Evolutionary conservation across 192 early-diverging fungal genomes (phyloP), one percentile per base, ranked within the genome.

Genomic region (Entomortierella chlamydospora): DNA sequence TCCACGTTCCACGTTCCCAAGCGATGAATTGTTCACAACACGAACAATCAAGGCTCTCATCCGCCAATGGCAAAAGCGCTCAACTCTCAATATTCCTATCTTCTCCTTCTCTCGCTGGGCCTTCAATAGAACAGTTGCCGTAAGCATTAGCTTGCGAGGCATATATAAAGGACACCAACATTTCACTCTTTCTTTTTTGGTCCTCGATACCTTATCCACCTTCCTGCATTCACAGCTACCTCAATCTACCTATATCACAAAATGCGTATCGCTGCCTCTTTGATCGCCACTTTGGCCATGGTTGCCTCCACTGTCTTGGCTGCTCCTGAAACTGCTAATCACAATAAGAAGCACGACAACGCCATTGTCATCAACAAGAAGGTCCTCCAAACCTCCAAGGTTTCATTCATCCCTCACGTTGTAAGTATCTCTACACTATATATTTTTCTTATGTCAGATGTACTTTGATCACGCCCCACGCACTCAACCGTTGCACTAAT

Each of bases 401-500:
- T 90, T 1, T 84, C 87, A 12, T 88, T 86, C 58, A 49, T 54
- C 34, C 83, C 77, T 61, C 86, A 90, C 70, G 61, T 62, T 22
- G 66, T 78, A 78, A n/a, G 31, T 37, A 10, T 10, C 10, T 37
- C 34, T 37, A 37, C 34, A 37, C 10, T 37, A 7, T 37, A 7
- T 37, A 7, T 37, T 37, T 37, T 37, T 37, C 34, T 37, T 37
- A 7, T 37, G 4, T n/a, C n/a, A n/a, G n/a, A n/a, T n/a, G n/a
- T n/a, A n/a, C n/a, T n/a, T n/a, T n/a, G n/a, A n/a, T n/a, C n/a
- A n/a, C n/a, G n/a, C n/a, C n/a, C n/a, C n/a, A n/a, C n/a, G n/a
- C n/a, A n/a, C n/a, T n/a, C n/a, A n/a, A n/a, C n/a, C n/a, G n/a
- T n/a, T n/a, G n/a, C n/a, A n/a, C n/a, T n/a, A n/a, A n/a, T 29